phyloP scores from a whole-genome alignment of 352 stramenopile species.

The Pythium volutum region DNA sequence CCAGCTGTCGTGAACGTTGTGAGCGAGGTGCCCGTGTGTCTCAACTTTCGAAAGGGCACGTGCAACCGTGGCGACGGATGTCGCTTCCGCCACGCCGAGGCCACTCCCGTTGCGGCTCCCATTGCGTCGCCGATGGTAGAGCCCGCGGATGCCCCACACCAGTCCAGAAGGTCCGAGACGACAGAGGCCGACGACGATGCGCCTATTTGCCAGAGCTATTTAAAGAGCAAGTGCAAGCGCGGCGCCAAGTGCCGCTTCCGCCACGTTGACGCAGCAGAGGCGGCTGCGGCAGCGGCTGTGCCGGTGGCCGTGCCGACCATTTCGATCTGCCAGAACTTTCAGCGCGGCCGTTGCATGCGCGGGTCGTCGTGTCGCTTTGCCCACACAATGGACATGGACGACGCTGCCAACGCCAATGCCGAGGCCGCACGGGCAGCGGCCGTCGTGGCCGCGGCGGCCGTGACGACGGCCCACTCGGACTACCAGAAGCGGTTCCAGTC shows the following conservation, averaged over 20 bases:
- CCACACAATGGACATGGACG: constrained; percentile 19
- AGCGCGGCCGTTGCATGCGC: constrained; percentile 24
- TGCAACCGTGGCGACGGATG: constrained; percentile 33
- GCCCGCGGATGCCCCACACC: neutral
- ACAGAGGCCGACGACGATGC: constrained; percentile 7
- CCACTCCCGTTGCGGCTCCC: neutral
- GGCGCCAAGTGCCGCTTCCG: constrained; percentile 28
- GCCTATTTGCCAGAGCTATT: constrained; percentile 31
- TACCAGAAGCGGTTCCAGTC: constrained; percentile 40
- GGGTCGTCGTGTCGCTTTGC: constrained; percentile 30
- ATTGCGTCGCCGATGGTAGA: neutral
- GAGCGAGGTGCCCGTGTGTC: constrained; percentile 25
- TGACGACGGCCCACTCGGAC: constrained; percentile 23
- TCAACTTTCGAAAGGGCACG: constrained; percentile 37
- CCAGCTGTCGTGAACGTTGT: neutral
- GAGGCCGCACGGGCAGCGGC: neutral
- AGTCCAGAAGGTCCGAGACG: neutral
- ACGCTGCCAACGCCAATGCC: neutral
- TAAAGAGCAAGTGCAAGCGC: constrained; percentile 36
- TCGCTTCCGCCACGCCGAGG: constrained; percentile 32
- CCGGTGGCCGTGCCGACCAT: constrained; percentile 21
- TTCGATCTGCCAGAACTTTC: constrained; percentile 31
- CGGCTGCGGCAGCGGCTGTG: neutral
- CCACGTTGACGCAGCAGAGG: constrained; percentile 18
- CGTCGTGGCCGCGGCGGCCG: neutral